phyloP scores from a whole-genome alignment of 1,284 basidiomycete genomes.

The Nidula niveotomentosa region DNA sequence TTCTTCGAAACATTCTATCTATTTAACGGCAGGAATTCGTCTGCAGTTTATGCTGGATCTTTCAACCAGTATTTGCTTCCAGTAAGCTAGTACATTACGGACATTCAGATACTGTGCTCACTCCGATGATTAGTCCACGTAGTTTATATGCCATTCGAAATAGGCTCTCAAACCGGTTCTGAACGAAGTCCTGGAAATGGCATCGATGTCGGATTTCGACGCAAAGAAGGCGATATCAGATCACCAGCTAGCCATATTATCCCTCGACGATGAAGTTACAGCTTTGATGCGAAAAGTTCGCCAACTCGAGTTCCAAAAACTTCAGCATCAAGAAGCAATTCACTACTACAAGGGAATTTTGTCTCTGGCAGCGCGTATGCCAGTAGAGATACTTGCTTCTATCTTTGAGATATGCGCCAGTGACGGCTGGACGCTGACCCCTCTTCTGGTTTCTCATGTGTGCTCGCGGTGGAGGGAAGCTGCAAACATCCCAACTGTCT shows the following conservation, averaged over 20 bases:
- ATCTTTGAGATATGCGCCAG: constrained; percentile 53
- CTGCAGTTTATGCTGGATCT: too few relatives aligned
- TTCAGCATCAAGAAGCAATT: constrained; percentile 39
- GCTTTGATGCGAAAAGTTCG: constrained; percentile 36
- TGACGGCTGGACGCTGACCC: constrained; percentile 54
- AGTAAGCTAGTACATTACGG: too few relatives aligned
- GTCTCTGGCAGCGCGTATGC: constrained; percentile 55
- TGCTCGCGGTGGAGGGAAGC: constrained; percentile 62
- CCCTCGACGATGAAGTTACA: constrained; percentile 43
- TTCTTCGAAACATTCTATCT: too few relatives aligned
- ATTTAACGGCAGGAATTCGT: too few relatives aligned
- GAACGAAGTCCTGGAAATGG: too few relatives aligned
- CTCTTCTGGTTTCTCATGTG: constrained; percentile 56
- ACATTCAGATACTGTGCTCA: too few relatives aligned
- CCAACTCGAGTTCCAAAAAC: constrained; percentile 41
- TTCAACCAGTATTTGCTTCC: too few relatives aligned
- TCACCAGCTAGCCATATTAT: constrained; percentile 39
- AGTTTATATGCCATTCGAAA: too few relatives aligned
- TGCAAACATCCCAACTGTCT: constrained; percentile 48
- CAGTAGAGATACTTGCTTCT: constrained; percentile 52
- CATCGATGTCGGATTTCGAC: neutral
- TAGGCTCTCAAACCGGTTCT: too few relatives aligned
- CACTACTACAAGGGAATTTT: constrained; percentile 45
- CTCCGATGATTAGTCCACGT: too few relatives aligned
- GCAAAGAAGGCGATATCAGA: constrained; percentile 26